Conservation (phyloP, 306 rosid species). For the Morella rubra region DNA sequence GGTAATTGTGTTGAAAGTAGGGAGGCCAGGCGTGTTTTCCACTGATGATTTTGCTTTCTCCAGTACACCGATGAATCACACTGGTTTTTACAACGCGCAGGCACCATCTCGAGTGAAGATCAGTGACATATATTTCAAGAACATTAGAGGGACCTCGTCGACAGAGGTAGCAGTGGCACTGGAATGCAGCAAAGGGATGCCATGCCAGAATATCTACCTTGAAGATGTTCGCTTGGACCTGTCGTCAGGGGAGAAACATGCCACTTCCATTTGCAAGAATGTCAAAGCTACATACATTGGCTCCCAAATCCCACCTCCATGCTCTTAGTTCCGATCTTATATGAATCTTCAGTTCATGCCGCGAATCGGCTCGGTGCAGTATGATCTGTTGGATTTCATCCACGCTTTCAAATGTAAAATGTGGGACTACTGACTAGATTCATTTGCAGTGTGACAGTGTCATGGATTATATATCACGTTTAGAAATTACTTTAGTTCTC, state of each 20-base stretch:
- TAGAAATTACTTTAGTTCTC: no score
- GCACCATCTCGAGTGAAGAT: conserved; percentile 48
- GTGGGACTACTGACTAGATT: no score
- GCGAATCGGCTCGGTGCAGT: no score
- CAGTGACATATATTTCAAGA: conserved; percentile 52
- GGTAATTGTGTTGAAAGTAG: conserved; percentile 16
- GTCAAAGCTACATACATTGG: conserved; percentile 52
- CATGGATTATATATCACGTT: no score
- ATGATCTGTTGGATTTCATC: no score
- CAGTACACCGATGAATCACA: not conserved
- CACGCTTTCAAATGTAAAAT: no score
- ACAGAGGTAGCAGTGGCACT: conserved; percentile 49
- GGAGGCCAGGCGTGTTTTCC: not conserved
- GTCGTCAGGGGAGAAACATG: conserved; percentile 31
- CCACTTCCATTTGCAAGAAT: conserved; percentile 49
- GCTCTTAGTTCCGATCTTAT: conserved; percentile 25
- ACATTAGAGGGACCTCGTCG: conserved; percentile 49
- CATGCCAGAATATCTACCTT: conserved; percentile 53
- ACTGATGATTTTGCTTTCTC: not conserved
- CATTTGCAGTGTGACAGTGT: no score
- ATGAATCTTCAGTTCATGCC: not conserved
- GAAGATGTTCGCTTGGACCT: conserved; percentile 47
- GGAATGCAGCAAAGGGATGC: conserved; percentile 45
- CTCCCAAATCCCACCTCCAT: conserved; percentile 59
- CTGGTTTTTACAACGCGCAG: conserved; percentile 14